Evolutionary conservation across 805 yeast genomes (phyloP), one percentile per base, ranked within the genome.

Genomic region (Candida boleticola): DNA sequence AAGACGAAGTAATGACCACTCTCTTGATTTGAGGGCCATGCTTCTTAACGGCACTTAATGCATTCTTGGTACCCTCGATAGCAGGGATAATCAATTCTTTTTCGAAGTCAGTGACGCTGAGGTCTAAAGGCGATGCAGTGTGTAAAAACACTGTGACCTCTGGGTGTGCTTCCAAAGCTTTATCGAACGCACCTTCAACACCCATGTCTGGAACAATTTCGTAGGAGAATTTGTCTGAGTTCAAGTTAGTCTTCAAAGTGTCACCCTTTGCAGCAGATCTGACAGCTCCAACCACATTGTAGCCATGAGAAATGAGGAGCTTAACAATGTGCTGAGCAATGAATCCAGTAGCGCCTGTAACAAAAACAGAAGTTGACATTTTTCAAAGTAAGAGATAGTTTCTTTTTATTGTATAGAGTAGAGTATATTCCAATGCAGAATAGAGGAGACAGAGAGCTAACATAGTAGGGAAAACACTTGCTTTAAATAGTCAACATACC

Each of bases 41-140:
- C 13, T 58, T 51, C 48, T 64, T 56, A 18, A 77, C 73, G 0
- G 86, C 77, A 32, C 61, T 53, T 39, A 82, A 57, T 11, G 79
- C 71, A 49, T 76, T 69, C 43, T 61, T 62, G 17, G 83, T 79
- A 25, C 83, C 85, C 17, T 68, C 55, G 3, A 77, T 59, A 1
- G 85, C 84, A 3, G 87, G 86, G 20, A 57, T 64, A 42, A 80
- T 59, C 41, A 80, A 63, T 19, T 76, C 81, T 36, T 71, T 70
- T 43, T 73, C 81, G 27, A 73, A 63, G 46, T 71, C 66, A 13
- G 65, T 58, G 17, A 68, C 60, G 9, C 70, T 66, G 54, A 70
- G 73, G 21, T 70, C 63, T 54, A 75, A 74, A 10, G 86, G 85
- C 10, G 83, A 74, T 2, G 86, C 86, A 7, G 82, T 71, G 58